Percentiles rank a stretch among this genome's conserved stretches.
These are phyloP conservation scores for Wallacemonas rigidus DNA, from an alignment of 208 protist genomes.

Conservation along the genomic window DNA sequence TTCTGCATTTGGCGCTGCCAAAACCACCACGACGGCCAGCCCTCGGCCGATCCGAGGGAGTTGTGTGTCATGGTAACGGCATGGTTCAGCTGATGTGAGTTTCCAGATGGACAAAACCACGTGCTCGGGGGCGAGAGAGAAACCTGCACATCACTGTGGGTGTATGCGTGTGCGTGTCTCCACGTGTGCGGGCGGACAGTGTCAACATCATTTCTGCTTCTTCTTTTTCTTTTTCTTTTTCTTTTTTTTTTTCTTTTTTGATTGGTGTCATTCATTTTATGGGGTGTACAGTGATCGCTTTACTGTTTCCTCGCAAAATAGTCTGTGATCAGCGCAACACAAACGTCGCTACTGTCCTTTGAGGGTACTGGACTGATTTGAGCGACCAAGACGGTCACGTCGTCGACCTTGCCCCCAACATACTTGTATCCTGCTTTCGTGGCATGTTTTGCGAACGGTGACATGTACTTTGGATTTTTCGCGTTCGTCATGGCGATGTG, in stretches of 20 bases:
- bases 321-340: constrained; percentile 59
- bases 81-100: no score
- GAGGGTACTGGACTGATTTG: constrained; percentile 38
- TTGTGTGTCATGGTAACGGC: no score
- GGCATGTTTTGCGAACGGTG: constrained; percentile 82
- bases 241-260: no score
- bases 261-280: no score
- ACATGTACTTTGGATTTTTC: constrained; percentile 51
- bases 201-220: no score
- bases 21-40: no score
- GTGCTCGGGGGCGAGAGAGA: no score
- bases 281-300: neutral
- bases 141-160: no score
- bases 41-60: no score
- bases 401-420: constrained; percentile 83
- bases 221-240: no score
- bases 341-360: constrained; percentile 29
- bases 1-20: no score
- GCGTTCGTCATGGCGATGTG: constrained; percentile 59
- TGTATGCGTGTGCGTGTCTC: neutral
- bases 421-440: constrained; percentile 59
- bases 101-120: no score
- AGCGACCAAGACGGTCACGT: constrained; percentile 84
- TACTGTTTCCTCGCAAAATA: constrained; percentile 7
- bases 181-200: neutral